phyloP scores from a whole-genome alignment of 257 asterid species.

The Solanum tarapatanum region DNA sequence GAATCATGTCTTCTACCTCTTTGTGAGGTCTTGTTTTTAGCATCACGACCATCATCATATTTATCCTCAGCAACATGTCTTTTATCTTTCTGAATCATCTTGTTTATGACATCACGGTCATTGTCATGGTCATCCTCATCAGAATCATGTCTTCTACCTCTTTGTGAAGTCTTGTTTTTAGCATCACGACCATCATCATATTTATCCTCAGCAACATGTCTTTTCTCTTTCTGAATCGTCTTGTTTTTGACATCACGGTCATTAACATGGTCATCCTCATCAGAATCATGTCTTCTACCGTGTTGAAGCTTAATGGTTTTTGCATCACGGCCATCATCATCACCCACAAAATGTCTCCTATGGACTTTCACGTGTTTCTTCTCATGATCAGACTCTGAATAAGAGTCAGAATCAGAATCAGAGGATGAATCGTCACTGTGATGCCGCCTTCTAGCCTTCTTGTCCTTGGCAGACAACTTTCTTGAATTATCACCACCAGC shows the following conservation, averaged over 20 bases:
- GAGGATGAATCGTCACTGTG: conserved; percentile 29
- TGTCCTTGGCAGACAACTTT: conserved; percentile 25
- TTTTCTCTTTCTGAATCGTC: background rate
- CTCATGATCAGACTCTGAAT: conserved; percentile 29
- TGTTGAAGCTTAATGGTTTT: background rate
- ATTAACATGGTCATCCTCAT: background rate
- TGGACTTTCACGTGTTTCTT: conserved; percentile 14
- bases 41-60: no score
- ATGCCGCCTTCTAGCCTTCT: conserved; percentile 14
- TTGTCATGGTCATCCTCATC: background rate
- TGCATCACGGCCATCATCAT: conserved; percentile 9
- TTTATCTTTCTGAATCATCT: no score
- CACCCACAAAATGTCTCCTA: conserved; percentile 10
- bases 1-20: background rate
- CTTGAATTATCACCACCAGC: conserved; percentile 17
- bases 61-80: no score
- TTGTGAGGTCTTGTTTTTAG: no score
- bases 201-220: background rate
- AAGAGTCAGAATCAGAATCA: conserved; percentile 31
- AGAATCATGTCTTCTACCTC: conserved; percentile 13
- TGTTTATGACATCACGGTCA: background rate
- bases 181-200: background rate
- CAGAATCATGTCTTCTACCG: conserved; percentile 14
- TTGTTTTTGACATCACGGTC: background rate
- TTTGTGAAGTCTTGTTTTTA: background rate